Percentiles rank a stretch among this genome's conserved stretches.
Evolutionary conservation across 352 stramenopile species (phyloP).

Genomic region (Globisporangium mamillatum): DNA sequence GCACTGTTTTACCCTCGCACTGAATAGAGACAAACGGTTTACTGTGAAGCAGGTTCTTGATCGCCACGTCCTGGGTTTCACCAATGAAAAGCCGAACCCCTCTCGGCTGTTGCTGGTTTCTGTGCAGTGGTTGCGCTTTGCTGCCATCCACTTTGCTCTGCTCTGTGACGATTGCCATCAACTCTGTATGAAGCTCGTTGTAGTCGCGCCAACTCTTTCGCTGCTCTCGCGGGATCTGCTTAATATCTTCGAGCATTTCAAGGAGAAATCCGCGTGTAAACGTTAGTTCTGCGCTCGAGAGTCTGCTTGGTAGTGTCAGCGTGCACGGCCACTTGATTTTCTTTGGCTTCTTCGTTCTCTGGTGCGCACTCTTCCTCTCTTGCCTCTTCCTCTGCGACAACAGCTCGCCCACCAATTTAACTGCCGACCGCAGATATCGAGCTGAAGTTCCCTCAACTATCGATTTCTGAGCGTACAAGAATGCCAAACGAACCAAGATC

Average conservation of each 20-base stretch:
- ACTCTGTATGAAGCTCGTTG: conserved; percentile 35
- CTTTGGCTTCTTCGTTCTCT: conserved; percentile 20
- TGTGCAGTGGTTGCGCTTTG: not conserved
- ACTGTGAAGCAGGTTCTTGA: conserved; percentile 44
- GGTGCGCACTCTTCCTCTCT: not conserved
- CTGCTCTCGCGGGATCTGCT: conserved; percentile 21
- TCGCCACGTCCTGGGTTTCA: conserved; percentile 32
- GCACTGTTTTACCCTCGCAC: conserved; percentile 33
- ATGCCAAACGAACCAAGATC: conserved; percentile 45
- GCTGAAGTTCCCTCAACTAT: conserved; percentile 2
- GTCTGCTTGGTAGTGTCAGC: conserved; percentile 25
- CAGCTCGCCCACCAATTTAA: conserved; percentile 31
- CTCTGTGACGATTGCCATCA: conserved; percentile 28
- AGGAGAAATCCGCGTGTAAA: conserved; percentile 36
- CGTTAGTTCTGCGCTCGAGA: conserved; percentile 29
- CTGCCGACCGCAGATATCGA: conserved; percentile 22
- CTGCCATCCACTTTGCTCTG: not conserved
- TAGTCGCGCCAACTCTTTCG: conserved; percentile 46
- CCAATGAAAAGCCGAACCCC: conserved; percentile 49
- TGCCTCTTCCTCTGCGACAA: conserved; percentile 24
- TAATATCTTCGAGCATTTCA: conserved; percentile 34
- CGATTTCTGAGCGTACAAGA: conserved; percentile 36
- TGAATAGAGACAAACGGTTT: conserved; percentile 45
- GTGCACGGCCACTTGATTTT: conserved; percentile 30
- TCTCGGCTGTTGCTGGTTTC: conserved; percentile 12